phyloP scores from a whole-genome alignment of 164 flowering plant genomes.

The Liriodendron chinense region DNA sequence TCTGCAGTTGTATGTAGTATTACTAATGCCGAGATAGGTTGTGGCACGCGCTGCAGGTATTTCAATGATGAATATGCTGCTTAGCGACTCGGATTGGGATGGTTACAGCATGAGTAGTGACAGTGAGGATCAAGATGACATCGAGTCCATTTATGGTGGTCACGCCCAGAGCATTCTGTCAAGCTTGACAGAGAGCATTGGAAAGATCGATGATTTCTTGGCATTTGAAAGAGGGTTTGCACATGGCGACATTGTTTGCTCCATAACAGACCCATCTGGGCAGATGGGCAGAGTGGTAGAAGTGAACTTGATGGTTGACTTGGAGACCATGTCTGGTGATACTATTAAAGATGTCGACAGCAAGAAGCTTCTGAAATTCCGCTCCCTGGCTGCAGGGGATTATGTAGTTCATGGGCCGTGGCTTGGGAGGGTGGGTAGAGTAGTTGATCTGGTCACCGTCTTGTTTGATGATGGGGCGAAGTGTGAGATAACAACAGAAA shows the following conservation, averaged over 20 bases:
- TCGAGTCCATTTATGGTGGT: constrained; percentile 55
- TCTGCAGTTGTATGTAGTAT: background rate
- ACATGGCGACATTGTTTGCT: constrained; percentile 74
- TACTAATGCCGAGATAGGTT: background rate
- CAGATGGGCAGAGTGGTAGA: constrained; percentile 76
- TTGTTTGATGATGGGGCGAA: constrained; percentile 81
- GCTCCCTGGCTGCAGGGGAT: constrained; percentile 67
- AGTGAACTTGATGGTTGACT: constrained; percentile 60
- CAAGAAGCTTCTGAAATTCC: constrained; percentile 51
- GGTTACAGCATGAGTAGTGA: constrained; percentile 65
- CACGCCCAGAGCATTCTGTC: constrained; percentile 76
- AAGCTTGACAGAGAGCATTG: constrained; percentile 72
- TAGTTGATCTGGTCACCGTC: constrained; percentile 58
- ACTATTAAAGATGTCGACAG: constrained; percentile 49
- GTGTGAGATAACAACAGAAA: constrained; percentile 44
- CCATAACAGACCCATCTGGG: constrained; percentile 58
- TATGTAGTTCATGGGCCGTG: constrained; percentile 74
- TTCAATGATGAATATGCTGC: constrained; percentile 42
- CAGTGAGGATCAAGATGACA: constrained; percentile 67
- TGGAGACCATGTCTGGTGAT: constrained; percentile 60
- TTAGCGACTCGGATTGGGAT: constrained; percentile 68
- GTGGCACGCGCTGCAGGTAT: background rate
- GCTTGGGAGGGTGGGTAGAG: constrained; percentile 74
- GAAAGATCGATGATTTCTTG: constrained; percentile 87
- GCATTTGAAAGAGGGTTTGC: constrained; percentile 69